Percentiles rank a stretch among this genome's conserved stretches.
Conservation (phyloP, 1,139 yeast genomes). For the Protomyces gravidus region DNA sequence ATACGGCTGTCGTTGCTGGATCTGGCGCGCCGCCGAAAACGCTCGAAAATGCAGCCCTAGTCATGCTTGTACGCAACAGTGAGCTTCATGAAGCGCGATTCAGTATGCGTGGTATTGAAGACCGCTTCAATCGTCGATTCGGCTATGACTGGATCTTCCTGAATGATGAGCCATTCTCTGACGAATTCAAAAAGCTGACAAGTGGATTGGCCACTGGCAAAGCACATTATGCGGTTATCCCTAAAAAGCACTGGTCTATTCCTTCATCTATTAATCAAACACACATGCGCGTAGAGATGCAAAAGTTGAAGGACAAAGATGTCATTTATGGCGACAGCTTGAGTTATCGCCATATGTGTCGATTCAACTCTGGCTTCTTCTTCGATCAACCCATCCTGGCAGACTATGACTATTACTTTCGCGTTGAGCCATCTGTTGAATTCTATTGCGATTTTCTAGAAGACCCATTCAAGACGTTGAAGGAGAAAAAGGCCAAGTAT, state of each 20-base stretch:
- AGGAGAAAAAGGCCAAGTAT: conserved; percentile 65
- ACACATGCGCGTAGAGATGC: conserved; percentile 53
- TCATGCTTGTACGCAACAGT: conserved; percentile 65
- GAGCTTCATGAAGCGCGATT: conserved; percentile 58
- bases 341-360: conserved; percentile 80
- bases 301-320: conserved; percentile 46
- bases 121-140: conserved; percentile 61
- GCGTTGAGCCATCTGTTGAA: conserved; percentile 84
- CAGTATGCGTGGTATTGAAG: conserved; percentile 64
- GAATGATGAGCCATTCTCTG: conserved; percentile 58
- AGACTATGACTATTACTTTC: conserved; percentile 84
- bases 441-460: conserved; percentile 75
- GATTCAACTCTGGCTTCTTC: conserved; percentile 87
- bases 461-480: conserved; percentile 78
- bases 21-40: not conserved
- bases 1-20: not conserved
- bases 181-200: conserved; percentile 48
- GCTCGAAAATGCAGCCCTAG: conserved; percentile 57
- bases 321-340: conserved; percentile 64
- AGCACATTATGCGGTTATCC: conserved; percentile 60
- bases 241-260: conserved; percentile 65
- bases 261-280: conserved; percentile 62
- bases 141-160: conserved; percentile 77
- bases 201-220: conserved; percentile 54
- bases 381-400: conserved; percentile 68